phyloP scores from a whole-genome alignment of 192 early-diverging fungal species.

The Dissophora globulifera region DNA sequence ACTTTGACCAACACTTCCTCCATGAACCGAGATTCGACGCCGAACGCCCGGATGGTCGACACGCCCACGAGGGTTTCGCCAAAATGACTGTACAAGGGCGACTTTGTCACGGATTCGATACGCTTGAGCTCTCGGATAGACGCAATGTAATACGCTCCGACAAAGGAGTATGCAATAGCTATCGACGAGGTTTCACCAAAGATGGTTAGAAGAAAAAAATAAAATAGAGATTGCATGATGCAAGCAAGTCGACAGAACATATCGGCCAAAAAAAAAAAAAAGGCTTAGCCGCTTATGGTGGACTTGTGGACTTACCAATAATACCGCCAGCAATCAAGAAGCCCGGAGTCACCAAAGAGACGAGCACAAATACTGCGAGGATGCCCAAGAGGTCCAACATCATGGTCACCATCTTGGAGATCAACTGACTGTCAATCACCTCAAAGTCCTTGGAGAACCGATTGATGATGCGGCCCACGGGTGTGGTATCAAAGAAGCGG shows the following conservation, averaged over 20 bases:
- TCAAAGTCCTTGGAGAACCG: conserved; percentile 91
- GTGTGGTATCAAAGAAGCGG: conserved; percentile 90
- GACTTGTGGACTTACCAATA: conserved; percentile 57
- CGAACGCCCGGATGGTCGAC: conserved; percentile 87
- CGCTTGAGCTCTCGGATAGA: conserved; percentile 86
- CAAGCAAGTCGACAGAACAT: not conserved
- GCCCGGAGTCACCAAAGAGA: conserved; percentile 68
- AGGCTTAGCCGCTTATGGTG: too few relatives aligned
- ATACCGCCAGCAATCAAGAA: conserved; percentile 69
- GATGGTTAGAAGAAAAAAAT: too few relatives aligned
- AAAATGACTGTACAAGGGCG: conserved; percentile 84
- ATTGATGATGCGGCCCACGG: conserved; percentile 89
- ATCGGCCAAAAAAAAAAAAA: not conserved
- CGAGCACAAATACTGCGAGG: conserved; percentile 62
- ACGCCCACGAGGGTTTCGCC: conserved; percentile 80
- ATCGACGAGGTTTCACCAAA: conserved; percentile 61
- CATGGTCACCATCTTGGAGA: conserved; percentile 63
- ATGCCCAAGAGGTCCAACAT: conserved; percentile 59
- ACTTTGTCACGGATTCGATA: conserved; percentile 77
- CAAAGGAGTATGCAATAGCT: conserved; percentile 50
- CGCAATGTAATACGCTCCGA: conserved; percentile 43
- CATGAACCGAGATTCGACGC: conserved; percentile 71
- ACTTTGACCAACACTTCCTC: conserved; percentile 61
- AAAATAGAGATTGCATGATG: not conserved
- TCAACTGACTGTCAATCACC: conserved; percentile 72